Evolutionary conservation across 768 basidiomycete species (phyloP), one percentile per base, ranked within the genome.

Genomic region (Pisolithus marmoratus): DNA sequence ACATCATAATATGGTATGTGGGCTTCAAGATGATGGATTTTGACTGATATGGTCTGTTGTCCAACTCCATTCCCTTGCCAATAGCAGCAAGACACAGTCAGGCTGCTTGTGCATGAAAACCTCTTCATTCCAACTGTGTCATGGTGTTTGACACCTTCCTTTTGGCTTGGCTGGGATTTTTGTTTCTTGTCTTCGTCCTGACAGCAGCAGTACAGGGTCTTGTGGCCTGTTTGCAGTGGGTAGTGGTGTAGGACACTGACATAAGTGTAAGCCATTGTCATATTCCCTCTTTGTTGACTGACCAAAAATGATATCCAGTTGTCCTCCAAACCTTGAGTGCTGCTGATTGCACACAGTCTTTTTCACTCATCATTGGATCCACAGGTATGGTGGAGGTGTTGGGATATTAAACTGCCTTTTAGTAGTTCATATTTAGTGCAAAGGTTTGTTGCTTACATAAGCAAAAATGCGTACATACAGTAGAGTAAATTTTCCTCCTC

Each of bases 121-220:
- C n/a, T 0, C 15, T 49, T 42, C 29, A 24, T 52, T 36, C 12
- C 49, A 36, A 38, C 46, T 4, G 12, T 53, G 49, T 46, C 43
- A 48, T 19, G 51, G 42, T 27, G 57, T 19, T 40, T 50, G 15
- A 24, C 49, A 50, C 38, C 49, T 38, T 38, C 37, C 20, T 42
- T 50, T 42, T 38, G 20, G 23, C 49, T 50, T 22, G 34, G 49
- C 48, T 20, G 50, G 9, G 69, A 63, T 58, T 75, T 77, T 7
- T 67, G 71, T 49, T 70, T 69, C 52, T 76, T 72, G 17, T 71
- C 70, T 47, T 71, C 70, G 54, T 80, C 78, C 54, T 77, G 78
- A 8, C 75, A 77, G 62, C 76, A 80, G 74, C 76, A 76, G 17
- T 75, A 68, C 29, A 76, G 70, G 20, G 74, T 78, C 56, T 78